Base-by-base conservation (phyloP, 768 basidiomycete species). In the Mycena filopes region DNA sequence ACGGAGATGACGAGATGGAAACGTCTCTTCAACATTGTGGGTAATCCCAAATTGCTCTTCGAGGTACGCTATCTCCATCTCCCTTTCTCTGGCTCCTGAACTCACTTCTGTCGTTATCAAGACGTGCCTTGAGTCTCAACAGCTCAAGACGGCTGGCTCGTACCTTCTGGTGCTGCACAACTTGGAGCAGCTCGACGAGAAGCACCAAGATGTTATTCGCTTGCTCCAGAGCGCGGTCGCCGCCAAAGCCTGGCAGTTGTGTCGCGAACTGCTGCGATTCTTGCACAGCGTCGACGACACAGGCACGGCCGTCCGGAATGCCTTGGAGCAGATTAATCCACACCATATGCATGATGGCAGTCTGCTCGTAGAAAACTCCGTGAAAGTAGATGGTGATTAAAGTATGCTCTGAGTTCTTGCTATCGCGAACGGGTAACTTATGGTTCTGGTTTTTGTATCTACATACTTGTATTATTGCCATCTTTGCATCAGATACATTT, bases 101-200 rank as follows among this genome's bases (percentile, higher is more conserved):
- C 40, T 10, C 45, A 53, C 31, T 51, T 29, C 51, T 23, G 45
- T 54, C 60, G 41, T 66, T 49, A 41, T 16, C 36, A 97, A 36
- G 95, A 85, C 84, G 23, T 98, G 96, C 74, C 81, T 97, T 38
- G 75, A 81, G 1, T 84, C 88, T 10, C 85, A 89, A 31, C 86
- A 90, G 7, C 81, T 98, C 68, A 92, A 92, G 73, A 96, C 95
- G 4, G 97, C 97, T 0, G 89, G 91, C 23, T 96, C 94, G 9
- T 98, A 98, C 77, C 84, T 99, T 12, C 84, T 99, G 29, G 95
- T 99, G 3, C 80, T 99, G 55, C 96, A 98, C 74, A 96, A 93
- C 70, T 85, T 98, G 55, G 96, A 98, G 73, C 94, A 95, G 65
- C 81, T 95, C 53, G 92, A 95, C 68, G 91, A 92, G 73, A 79